Evolutionary conservation across 1,139 yeast species (phyloP).

Genomic region (Geotrichum candidum): DNA sequence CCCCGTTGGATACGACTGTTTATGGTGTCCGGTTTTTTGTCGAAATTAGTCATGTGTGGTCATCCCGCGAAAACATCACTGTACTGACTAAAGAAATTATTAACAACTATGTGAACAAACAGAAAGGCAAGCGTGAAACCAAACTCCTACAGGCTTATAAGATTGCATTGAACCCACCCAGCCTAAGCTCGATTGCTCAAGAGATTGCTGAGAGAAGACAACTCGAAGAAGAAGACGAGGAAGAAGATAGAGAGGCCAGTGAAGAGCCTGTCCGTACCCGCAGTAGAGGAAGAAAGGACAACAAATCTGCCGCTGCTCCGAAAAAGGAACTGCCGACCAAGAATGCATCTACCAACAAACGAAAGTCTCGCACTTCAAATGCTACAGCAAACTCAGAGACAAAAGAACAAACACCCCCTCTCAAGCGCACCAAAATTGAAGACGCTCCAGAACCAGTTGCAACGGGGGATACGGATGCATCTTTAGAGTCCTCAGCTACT

Average conservation of each 20-base stretch:
- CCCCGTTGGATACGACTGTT: constrained; percentile 12
- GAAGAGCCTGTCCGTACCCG: constrained; percentile 3
- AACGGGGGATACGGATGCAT: background rate
- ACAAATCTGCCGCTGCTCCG: background rate
- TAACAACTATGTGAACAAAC: background rate
- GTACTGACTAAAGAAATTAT: constrained; percentile 6
- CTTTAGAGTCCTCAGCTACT: background rate
- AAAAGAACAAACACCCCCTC: background rate
- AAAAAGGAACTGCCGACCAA: background rate
- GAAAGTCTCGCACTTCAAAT: background rate
- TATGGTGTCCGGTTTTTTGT: constrained; percentile 36
- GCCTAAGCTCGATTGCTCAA: constrained; percentile 2
- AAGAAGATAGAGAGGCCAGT: constrained; percentile 17
- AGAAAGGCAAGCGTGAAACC: background rate
- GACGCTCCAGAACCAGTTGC: background rate
- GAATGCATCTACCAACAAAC: constrained; percentile 1
- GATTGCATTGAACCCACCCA: constrained; percentile 10
- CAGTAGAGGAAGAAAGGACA: background rate
- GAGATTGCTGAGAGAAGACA: constrained; percentile 10
- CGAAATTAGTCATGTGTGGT: constrained; percentile 33
- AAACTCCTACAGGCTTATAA: constrained; percentile 4
- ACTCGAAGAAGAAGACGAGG: constrained; percentile 6
- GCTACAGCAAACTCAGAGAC: background rate
- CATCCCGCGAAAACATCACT: constrained; percentile 18
- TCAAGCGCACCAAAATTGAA: constrained; percentile 6